A percentile compares a stretch with the other conserved stretches of the same genome.
Conservation (phyloP, 2,329 filamentous ascomycete genomes). For the Cladophialophora chaetospira region DNA sequence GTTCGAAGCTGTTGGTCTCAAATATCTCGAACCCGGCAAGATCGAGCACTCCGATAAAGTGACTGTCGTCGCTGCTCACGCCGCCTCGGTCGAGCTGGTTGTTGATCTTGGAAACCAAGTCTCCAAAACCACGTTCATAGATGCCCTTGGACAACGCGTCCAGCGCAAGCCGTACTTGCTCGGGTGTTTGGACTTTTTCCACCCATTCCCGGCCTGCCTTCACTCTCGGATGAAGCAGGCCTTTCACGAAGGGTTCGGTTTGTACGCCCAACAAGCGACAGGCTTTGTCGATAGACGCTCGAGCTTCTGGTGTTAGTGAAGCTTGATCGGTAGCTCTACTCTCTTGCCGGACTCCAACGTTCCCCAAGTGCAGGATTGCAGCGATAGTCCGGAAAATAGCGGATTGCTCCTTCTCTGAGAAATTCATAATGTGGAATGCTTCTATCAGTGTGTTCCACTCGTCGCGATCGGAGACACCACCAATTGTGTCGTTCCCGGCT, state of each 20-base stretch:
- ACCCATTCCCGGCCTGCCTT: constrained; percentile 98
- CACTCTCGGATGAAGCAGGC: constrained; percentile 86
- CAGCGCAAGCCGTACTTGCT: constrained; percentile 86
- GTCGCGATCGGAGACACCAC: constrained; percentile 82
- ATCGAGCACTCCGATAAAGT: constrained; percentile 97
- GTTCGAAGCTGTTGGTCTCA: constrained; percentile 96
- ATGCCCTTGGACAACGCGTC: constrained; percentile 96
- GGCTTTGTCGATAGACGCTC: constrained; percentile 73
- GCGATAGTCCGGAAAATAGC: constrained; percentile 85
- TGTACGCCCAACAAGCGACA: constrained; percentile 84
- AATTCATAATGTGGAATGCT: constrained; percentile 92
- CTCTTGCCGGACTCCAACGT: constrained; percentile 86
- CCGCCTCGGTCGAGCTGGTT: constrained; percentile 84
- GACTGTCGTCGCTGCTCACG: constrained; percentile 79
- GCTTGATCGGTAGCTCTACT: constrained; percentile 91
- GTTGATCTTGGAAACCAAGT: constrained; percentile 90
- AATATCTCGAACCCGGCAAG: constrained; percentile 99
- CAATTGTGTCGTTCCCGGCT: constrained; percentile 87
- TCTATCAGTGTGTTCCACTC: constrained; percentile 92
- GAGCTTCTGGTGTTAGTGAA: constrained; percentile 72
- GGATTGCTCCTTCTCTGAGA: constrained; percentile 78
- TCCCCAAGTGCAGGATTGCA: constrained; percentile 89
- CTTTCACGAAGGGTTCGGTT: constrained; percentile 81
- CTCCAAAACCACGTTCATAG: constrained; percentile 93
- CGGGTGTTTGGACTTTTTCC: constrained; percentile 95